Evolutionary conservation across 257 asterid genomes (phyloP).

Genomic region (Dorcoceras hygrometricum): DNA sequence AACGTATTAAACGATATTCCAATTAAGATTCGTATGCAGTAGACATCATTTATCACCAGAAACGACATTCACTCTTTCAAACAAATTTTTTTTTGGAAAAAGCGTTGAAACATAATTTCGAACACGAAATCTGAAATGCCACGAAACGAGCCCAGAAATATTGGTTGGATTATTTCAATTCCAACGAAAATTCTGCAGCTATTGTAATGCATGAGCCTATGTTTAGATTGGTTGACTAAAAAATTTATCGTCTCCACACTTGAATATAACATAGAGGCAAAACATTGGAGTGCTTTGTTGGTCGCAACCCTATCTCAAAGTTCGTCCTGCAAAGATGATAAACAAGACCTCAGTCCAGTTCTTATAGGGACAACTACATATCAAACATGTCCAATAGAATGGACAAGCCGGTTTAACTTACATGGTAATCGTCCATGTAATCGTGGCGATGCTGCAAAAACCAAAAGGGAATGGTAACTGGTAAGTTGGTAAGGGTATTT

Average conservation of each 20-base stretch:
- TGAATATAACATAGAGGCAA: neutral
- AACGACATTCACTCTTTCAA: neutral
- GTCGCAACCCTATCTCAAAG: neutral
- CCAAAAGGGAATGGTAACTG: neutral
- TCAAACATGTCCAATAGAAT: neutral
- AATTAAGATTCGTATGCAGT: no score
- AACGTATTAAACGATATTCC: no score
- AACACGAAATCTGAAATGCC: neutral
- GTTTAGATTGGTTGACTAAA: no score
- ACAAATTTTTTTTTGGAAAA: neutral
- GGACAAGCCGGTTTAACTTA: neutral
- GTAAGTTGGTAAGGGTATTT: neutral
- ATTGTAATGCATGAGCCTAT: neutral
- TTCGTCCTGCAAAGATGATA: neutral
- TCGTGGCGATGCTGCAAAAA: neutral
- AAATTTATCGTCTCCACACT: neutral
- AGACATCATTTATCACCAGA: neutral
- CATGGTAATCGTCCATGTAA: neutral
- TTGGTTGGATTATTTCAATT: no score
- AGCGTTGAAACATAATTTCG: neutral
- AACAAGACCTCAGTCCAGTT: neutral
- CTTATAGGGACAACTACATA: neutral
- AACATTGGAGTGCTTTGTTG: neutral
- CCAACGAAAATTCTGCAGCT: no score
- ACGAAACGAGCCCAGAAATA: no score